Evolutionary conservation across 805 yeast species (phyloP), one percentile per base, ranked within the genome.

Genomic region (Monosporozyma siamensis): DNA sequence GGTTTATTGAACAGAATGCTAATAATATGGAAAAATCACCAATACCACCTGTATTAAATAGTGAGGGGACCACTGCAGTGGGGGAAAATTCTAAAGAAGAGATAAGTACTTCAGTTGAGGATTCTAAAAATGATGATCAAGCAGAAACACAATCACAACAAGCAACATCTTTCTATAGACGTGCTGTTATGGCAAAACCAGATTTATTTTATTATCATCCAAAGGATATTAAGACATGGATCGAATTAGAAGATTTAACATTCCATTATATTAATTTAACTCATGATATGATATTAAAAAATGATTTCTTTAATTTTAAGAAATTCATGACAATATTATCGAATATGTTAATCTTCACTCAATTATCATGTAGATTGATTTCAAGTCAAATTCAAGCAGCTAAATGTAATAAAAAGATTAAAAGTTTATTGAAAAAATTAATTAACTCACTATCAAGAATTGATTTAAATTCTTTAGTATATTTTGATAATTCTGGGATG

Each of bases 401-500:
- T 11, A 69, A 70, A 26, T 66, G 69, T 44, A 74, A 75, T 41
- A 61, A 58, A 20, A 61, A 71, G 9, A 69, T 80, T 10, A 68
- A 74, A 43, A 66, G 67, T 42, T 61, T 75, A 30, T 58, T 82
- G 49, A 75, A 70, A 51, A 69, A 71, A 45, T 64, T 81, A 12
- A 72, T 78, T 0, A 62, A 70, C 7, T 66, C 80, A 1, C 69
- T 78, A 44, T 73, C 85, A 2, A 82, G 77, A 45, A 70, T 83
- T 44, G 77, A 78, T 44, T 74, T 81, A 44, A 78, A 78, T 53
- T 82, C 85, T 7, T 68, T 73, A 39, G 56, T 82, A n/a, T 82
- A 75, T 55, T 65, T 82, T 41, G 38, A 21, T 12, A 15, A 20
- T 14, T 14, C 24, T 18, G 27, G 31, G 4, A 21, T n/a, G 17